A percentile compares a stretch with the other conserved stretches of the same genome.
These are phyloP conservation scores for Hypoxylon intermedium DNA, from an alignment of 495 filamentous ascomycete species.

Conservation along the genomic window DNA sequence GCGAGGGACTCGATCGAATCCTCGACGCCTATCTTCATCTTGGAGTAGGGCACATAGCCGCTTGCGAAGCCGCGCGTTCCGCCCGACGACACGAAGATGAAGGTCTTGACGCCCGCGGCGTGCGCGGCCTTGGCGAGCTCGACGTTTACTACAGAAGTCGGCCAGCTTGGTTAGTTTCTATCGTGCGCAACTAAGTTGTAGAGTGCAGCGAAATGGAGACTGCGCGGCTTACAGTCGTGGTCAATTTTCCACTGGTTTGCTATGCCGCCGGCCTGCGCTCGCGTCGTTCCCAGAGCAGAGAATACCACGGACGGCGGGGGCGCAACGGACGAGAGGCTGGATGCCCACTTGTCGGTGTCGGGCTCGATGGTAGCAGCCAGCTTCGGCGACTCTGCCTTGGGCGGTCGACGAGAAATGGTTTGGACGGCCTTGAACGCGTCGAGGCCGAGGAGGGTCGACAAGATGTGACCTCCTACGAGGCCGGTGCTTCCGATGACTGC, in stretches of 20 bases:
- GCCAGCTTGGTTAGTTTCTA: constrained; percentile 1
- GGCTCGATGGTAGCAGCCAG: constrained; percentile 56
- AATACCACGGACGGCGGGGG: constrained; percentile 68
- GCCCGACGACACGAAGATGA: constrained; percentile 69
- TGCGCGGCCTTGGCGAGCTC: constrained; percentile 71
- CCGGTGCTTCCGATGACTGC: constrained; percentile 65
- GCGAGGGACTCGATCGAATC: constrained; percentile 72
- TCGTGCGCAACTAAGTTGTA: background rate
- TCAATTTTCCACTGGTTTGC: constrained; percentile 79
- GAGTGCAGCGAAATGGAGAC: too few species aligned
- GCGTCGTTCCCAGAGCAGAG: constrained; percentile 72
- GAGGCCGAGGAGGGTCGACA: constrained; percentile 59
- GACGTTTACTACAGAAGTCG: constrained; percentile 58
- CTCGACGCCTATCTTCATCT: constrained; percentile 85
- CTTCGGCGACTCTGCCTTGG: constrained; percentile 56
- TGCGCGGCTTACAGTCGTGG: constrained; percentile 57
- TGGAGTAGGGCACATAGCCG: constrained; percentile 58
- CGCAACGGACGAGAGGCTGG: constrained; percentile 56
- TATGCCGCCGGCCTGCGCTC: constrained; percentile 68
- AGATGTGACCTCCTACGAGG: constrained; percentile 63
- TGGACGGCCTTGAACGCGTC: constrained; percentile 55
- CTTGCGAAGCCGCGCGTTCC: constrained; percentile 52
- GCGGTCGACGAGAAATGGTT: constrained; percentile 64
- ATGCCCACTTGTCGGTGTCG: constrained; percentile 63
- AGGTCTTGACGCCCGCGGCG: constrained; percentile 67